These are phyloP conservation scores for Malassezia caprae DNA, from an alignment of 1,284 basidiomycete species.

Conservation along the genomic window DNA sequence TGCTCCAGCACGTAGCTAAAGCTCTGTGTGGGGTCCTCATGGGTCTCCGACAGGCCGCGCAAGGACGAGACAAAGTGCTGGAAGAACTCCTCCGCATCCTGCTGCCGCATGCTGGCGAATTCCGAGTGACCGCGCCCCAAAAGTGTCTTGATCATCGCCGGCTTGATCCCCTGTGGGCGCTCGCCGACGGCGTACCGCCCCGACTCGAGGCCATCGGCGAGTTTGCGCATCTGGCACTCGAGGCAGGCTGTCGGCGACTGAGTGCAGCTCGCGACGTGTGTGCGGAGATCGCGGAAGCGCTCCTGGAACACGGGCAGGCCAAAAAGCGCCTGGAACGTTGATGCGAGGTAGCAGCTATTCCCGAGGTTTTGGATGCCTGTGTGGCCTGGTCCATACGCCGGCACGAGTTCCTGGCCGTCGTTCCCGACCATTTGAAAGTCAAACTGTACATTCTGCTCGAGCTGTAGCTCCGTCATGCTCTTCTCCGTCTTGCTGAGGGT, in stretches of 20 bases:
- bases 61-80: conserved; percentile 65
- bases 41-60: conserved; percentile 50
- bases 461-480: conserved; percentile 92
- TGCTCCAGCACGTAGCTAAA: conserved; percentile 70
- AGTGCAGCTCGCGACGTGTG: conserved; percentile 61
- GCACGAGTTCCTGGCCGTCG: conserved; percentile 75
- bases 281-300: conserved; percentile 59
- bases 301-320: conserved; percentile 66
- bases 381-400: conserved; percentile 74
- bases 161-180: conserved; percentile 61
- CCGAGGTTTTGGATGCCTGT: conserved; percentile 88
- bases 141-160: conserved; percentile 74
- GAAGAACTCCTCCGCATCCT: conserved; percentile 94
- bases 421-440: conserved; percentile 90
- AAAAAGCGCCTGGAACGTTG: conserved; percentile 78
- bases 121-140: conserved; percentile 87
- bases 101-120: conserved; percentile 92
- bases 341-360: conserved; percentile 97
- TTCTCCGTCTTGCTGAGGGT: conserved; percentile 87
- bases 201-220: conserved; percentile 82
- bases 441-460: conserved; percentile 89
- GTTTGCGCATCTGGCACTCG: conserved; percentile 87
- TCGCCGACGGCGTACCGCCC: conserved; percentile 72
- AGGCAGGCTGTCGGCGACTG: conserved; percentile 71
- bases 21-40: conserved; percentile 57